Conservation (phyloP, 305 asterid genomes). For the Ruellia speciosa region DNA sequence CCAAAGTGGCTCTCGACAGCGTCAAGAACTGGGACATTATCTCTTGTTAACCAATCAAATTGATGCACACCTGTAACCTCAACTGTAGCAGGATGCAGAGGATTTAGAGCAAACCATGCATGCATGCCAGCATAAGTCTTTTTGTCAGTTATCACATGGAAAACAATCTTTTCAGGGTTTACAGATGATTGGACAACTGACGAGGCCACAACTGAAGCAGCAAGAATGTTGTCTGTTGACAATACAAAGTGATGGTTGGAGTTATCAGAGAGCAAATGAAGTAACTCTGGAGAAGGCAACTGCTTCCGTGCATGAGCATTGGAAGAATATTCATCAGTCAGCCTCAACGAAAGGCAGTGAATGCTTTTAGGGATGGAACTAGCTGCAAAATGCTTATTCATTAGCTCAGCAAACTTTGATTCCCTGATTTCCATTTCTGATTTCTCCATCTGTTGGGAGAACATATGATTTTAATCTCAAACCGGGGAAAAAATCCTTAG, state of each 20-base stretch:
- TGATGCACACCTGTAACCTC: constrained; percentile 79
- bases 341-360: constrained; percentile 60
- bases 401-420: constrained; percentile 54
- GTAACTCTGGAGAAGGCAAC: constrained; percentile 70
- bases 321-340: constrained; percentile 45
- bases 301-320: constrained; percentile 53
- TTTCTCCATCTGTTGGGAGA: constrained; percentile 50
- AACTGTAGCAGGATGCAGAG: constrained; percentile 54
- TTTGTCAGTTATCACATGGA: constrained; percentile 75
- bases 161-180: constrained; percentile 55
- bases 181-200: constrained; percentile 55
- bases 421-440: constrained; percentile 59
- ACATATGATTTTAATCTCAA: constrained; percentile 8
- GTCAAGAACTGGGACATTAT: constrained; percentile 73
- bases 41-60: constrained; percentile 71
- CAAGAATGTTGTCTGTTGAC: constrained; percentile 68
- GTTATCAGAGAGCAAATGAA: constrained; percentile 59
- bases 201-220: constrained; percentile 65
- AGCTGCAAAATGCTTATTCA: constrained; percentile 69
- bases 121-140: constrained; percentile 83
- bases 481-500: neutral
- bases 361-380: constrained; percentile 65
- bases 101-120: constrained; percentile 74
- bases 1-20: constrained; percentile 61
- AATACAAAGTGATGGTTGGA: constrained; percentile 55